Conservation (phyloP, 208 protist genomes). For the Trypanosoma vivax region DNA sequence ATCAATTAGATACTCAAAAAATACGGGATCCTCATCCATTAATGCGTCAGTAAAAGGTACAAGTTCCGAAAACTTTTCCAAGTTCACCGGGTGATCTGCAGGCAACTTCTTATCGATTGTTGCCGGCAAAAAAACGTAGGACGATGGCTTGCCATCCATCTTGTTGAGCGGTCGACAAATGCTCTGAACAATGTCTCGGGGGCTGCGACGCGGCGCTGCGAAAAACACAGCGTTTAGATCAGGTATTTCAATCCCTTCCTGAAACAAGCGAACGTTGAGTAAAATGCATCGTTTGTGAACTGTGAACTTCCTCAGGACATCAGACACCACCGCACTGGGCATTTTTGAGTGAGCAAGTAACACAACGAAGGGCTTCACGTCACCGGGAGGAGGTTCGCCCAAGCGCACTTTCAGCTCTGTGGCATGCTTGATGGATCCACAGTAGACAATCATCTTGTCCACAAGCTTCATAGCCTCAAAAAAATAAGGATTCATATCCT, state of each 20-base stretch:
- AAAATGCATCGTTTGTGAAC: constrained; percentile 33
- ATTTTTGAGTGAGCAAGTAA: constrained; percentile 68
- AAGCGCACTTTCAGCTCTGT: constrained; percentile 28
- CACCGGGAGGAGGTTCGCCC: constrained; percentile 19
- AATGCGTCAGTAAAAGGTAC: constrained; percentile 75
- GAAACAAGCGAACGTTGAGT: constrained; percentile 74
- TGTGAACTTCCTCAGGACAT: constrained; percentile 38
- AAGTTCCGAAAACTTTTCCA: constrained; percentile 64
- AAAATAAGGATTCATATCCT: constrained; percentile 62
- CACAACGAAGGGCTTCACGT: constrained; percentile 41
- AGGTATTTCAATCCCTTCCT: constrained; percentile 70
- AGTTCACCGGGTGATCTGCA: constrained; percentile 57
- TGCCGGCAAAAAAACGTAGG: constrained; percentile 66
- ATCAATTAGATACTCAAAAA: constrained; percentile 82
- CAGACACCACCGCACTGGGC: constrained; percentile 27
- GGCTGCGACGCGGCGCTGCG: constrained; percentile 64
- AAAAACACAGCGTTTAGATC: constrained; percentile 81
- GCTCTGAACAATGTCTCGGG: constrained; percentile 78
- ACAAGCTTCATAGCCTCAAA: constrained; percentile 68
- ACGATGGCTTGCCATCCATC: constrained; percentile 44
- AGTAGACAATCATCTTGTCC: constrained; percentile 77
- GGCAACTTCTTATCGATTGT: constrained; percentile 33
- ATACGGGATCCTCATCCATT: constrained; percentile 74
- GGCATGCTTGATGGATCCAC: constrained; percentile 55
- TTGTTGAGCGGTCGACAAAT: constrained; percentile 73